A percentile compares a stretch with the other conserved stretches of the same genome.
These are phyloP conservation scores for Phytopythium cucurbitacearum DNA, from an alignment of 352 stramenopile species.

Conservation along the genomic window DNA sequence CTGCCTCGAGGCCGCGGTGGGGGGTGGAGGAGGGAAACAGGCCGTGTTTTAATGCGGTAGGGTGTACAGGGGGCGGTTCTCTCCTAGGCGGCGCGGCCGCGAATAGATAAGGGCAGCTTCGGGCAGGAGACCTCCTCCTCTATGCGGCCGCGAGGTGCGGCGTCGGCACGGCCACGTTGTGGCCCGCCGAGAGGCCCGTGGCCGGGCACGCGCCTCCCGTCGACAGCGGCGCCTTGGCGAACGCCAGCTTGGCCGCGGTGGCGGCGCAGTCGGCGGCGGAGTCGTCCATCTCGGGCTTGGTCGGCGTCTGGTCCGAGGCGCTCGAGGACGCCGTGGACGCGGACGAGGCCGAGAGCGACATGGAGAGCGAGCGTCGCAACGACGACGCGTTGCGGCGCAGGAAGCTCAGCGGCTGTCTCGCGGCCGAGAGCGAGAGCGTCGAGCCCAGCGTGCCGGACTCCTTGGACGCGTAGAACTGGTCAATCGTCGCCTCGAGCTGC, in stretches of 20 bases:
- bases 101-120: constrained; percentile 1
- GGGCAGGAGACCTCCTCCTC: too few species aligned
- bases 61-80: neutral
- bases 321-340: constrained; percentile 30
- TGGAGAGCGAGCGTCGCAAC: constrained; percentile 55
- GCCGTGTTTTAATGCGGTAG: constrained; percentile 1
- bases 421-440: constrained; percentile 41
- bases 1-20: neutral
- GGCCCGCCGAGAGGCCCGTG: too few species aligned
- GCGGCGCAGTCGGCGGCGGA: constrained; percentile 49
- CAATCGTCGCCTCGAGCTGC: constrained; percentile 49
- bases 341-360: constrained; percentile 45
- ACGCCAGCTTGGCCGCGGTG: constrained; percentile 42
- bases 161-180: too few species aligned
- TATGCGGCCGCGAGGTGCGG: too few species aligned
- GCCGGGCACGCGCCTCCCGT: too few species aligned
- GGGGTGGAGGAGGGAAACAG: neutral
- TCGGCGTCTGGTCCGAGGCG: constrained; percentile 20
- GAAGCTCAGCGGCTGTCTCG: constrained; percentile 72
- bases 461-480: constrained; percentile 31
- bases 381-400: constrained; percentile 63
- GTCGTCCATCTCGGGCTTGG: constrained; percentile 30
- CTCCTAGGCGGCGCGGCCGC: constrained; percentile 1
- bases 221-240: constrained; percentile 30
- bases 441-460: constrained; percentile 12